phyloP scores from a whole-genome alignment of 2,329 filamentous ascomycete genomes.

The Periconia digitata region DNA sequence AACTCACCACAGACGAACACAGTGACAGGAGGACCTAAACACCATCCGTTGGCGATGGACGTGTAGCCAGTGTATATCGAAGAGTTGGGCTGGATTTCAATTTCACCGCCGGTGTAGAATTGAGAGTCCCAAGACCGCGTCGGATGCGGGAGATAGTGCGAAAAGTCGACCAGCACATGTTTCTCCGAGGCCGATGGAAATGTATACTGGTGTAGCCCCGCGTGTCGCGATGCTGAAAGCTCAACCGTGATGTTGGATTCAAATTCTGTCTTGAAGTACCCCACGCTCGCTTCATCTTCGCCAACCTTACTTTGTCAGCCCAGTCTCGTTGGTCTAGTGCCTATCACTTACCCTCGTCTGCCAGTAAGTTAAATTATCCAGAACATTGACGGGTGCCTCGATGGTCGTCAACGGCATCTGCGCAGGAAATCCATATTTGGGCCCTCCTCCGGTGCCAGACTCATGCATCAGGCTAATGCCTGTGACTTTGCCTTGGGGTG shows the following conservation, averaged over 20 bases:
- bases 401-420: conserved; percentile 47
- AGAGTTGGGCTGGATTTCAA: conserved; percentile 33
- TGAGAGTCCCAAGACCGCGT: conserved; percentile 40
- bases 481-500: conserved; percentile 43
- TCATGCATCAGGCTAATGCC: conserved; percentile 45
- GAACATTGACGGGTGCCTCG: conserved; percentile 44
- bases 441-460: conserved; percentile 38
- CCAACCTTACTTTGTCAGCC: conserved; percentile 18
- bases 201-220: conserved; percentile 41
- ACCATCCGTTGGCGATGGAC: conserved; percentile 41
- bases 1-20: conserved; percentile 42
- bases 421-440: conserved; percentile 45
- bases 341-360: conserved; percentile 34
- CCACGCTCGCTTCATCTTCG: conserved; percentile 37
- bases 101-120: conserved; percentile 40
- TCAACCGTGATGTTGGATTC: conserved; percentile 39
- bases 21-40: conserved; percentile 37
- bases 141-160: conserved; percentile 46
- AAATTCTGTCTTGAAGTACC: conserved; percentile 40
- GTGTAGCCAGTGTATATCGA: conserved; percentile 36
- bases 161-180: conserved; percentile 51
- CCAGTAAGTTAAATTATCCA: conserved; percentile 48
- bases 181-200: conserved; percentile 41
- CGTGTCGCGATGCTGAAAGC: conserved; percentile 40
- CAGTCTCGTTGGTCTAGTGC: not conserved